Conservation (phyloP, 208 protist genomes). For the Trypanosoma mega region DNA sequence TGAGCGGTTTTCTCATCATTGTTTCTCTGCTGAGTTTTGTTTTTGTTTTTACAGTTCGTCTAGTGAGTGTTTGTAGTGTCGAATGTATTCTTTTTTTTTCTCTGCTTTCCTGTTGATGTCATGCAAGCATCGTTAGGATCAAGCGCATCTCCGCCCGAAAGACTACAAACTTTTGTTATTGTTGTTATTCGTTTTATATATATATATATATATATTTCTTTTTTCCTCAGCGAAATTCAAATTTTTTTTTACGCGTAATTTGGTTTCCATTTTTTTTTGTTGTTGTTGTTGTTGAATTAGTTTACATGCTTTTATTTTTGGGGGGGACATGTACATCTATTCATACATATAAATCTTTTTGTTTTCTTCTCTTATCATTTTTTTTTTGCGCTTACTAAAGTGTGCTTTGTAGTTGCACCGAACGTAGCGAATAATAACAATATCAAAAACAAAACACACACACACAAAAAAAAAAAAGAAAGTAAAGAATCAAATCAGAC, state of each 20-base stretch:
- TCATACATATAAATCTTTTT: neutral
- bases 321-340: neutral
- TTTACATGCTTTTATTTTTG: neutral
- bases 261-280: neutral
- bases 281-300: neutral
- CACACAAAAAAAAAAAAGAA: no score
- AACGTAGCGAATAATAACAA: no score
- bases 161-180: no score
- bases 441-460: neutral
- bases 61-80: neutral
- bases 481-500: no score
- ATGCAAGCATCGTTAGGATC: no score
- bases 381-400: neutral
- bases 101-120: neutral
- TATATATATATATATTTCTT: slow-evolving; percentile 10
- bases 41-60: slow-evolving; percentile 6
- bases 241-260: neutral
- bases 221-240: neutral
- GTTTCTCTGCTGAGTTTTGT: neutral
- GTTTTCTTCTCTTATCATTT: neutral
- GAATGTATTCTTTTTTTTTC: neutral
- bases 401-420: no score
- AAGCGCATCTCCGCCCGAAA: no score
- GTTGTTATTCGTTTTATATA: no score
- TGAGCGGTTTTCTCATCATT: no score